phyloP scores from a whole-genome alignment of 2,329 filamentous ascomycete species.

The Didymosphaeria variabile region DNA sequence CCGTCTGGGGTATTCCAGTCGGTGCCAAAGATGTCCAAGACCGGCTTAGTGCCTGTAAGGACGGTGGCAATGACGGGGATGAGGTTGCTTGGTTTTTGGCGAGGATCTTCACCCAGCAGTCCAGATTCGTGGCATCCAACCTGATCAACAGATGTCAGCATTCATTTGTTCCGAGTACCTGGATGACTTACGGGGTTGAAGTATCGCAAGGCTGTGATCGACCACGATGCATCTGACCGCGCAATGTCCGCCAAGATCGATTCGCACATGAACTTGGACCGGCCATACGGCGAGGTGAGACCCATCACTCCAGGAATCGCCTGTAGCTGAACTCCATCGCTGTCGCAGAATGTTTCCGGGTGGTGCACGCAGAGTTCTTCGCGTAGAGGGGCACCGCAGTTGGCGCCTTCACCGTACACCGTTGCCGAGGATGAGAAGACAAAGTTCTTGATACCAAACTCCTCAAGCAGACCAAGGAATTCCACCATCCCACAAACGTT shows the following conservation, averaged over 20 bases:
- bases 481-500: conserved; percentile 72
- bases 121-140: conserved; percentile 72
- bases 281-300: conserved; percentile 71
- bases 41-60: conserved; percentile 62
- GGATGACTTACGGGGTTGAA: conserved; percentile 65
- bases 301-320: conserved; percentile 62
- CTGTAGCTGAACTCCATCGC: conserved; percentile 53
- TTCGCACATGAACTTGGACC: conserved; percentile 74
- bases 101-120: conserved; percentile 70
- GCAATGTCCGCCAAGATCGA: conserved; percentile 71
- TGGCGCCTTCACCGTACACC: conserved; percentile 65
- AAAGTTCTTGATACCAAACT: conserved; percentile 70
- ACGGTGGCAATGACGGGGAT: conserved; percentile 71
- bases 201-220: conserved; percentile 70
- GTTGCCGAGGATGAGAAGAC: conserved; percentile 75
- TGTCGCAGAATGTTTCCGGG: conserved; percentile 56
- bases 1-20: conserved; percentile 73
- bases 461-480: conserved; percentile 65
- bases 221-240: conserved; percentile 68
- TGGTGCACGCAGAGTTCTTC: conserved; percentile 66
- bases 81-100: conserved; percentile 69
- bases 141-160: conserved; percentile 28
- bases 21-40: conserved; percentile 69
- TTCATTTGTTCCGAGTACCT: background rate
- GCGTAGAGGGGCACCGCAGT: conserved; percentile 59